Evolutionary conservation across 2,329 filamentous ascomycete genomes (phyloP).

Genomic region (Clarireedia hainanense): DNA sequence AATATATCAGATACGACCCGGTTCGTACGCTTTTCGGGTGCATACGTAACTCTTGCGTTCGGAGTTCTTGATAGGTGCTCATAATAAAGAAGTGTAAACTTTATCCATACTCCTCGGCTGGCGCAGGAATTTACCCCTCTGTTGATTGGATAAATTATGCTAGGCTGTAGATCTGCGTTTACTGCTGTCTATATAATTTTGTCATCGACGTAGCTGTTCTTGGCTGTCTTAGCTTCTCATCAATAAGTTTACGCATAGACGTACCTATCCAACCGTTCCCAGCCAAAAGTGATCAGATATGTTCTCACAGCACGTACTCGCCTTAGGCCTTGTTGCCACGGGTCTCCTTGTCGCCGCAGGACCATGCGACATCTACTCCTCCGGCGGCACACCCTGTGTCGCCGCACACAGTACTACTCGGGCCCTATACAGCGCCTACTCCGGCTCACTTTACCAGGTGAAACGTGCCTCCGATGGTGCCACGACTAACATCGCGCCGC

Average conservation of each 20-base stretch:
- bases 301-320: slow-evolving; percentile 23
- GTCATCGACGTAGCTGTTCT: background rate
- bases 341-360: slow-evolving; percentile 40
- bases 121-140: no score
- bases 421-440: slow-evolving; percentile 48
- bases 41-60: no score
- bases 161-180: no score
- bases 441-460: slow-evolving; percentile 51
- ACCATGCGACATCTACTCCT: slow-evolving; percentile 54
- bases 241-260: background rate
- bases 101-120: no score
- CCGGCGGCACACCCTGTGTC: slow-evolving; percentile 52
- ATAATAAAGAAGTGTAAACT: no score
- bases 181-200: background rate
- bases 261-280: slow-evolving; percentile 1
- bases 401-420: slow-evolving; percentile 60
- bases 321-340: slow-evolving; percentile 30
- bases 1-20: no score
- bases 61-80: no score
- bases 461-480: slow-evolving; percentile 42
- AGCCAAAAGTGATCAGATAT: slow-evolving; percentile 23
- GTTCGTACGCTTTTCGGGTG: no score
- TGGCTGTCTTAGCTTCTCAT: no score
- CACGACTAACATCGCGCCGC: slow-evolving; percentile 32
- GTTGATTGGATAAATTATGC: no score